Evolutionary conservation across 345 rosid species (phyloP), one percentile per base, ranked within the genome.

Genomic region (Aurinia saxatilis): DNA sequence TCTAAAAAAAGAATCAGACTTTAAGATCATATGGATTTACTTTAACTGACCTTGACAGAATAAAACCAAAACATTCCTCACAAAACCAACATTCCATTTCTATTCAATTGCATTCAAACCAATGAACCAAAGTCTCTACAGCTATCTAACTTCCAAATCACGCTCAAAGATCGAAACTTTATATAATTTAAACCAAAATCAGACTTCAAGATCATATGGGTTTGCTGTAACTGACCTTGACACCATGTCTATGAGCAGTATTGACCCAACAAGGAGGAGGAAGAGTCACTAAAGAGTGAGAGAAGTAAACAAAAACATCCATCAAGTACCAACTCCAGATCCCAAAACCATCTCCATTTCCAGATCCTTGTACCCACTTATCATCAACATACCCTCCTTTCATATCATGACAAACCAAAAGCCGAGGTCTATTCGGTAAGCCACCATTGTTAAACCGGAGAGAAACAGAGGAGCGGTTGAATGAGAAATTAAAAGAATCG

Each of bases 261-360:
- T 91, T 91, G 14, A 81, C 84, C 98, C 98, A 91, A 53, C 91
- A 80, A 62, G 98, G 96, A 54, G 96, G 96, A 10, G 96, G 96
- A 73, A 91, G 62, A 12, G 95, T 82, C 18, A 87, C 88, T 34
- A 91, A 70, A 51, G 50, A 47, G 62, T 91, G 96, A 1, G 98
- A 78, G 50, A 91, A 91, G 54, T 87, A 84, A 36, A 91, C 91
- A 56, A 85, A 88, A 39, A 91, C 75, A 61, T 91, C 96, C 70
- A 91, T 84, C 82, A 87, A 79, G 68, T 87, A 72, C 96, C 98
- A 91, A 70, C 88, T 85, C 95, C 96, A 78, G 34, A 88, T 76
- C 21, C 82, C 79, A 35, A 77, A 91, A 15, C 87, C 89, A 1
- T 57, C 75, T 9, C 76, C 73, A 33, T 82, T 81, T 21, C 11